Conservation (phyloP, 2,329 filamentous ascomycete genomes). For the Malbranchea cinnamomea region DNA sequence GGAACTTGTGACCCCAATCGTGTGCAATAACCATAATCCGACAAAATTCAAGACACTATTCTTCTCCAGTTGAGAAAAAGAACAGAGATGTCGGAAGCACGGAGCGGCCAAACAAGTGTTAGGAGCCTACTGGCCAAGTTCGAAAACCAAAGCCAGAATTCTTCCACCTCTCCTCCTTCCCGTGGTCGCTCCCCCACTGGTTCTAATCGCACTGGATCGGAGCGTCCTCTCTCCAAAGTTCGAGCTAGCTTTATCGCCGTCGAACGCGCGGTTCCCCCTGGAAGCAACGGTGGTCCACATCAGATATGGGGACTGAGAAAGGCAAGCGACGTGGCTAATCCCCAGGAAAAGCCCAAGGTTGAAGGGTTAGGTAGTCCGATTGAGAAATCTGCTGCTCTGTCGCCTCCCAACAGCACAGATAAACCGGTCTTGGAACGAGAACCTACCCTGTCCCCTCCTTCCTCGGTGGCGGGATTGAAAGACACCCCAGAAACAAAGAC, state of each 20-base stretch:
- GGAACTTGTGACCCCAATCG: too few species aligned
- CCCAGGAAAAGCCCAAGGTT: constrained; percentile 18
- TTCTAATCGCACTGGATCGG: constrained; percentile 26
- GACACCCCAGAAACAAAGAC: too few species aligned
- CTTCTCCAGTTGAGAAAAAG: too few species aligned
- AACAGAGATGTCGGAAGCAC: too few species aligned
- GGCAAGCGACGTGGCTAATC: constrained; percentile 22
- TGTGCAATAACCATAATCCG: too few species aligned
- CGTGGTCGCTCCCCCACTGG: constrained; percentile 53
- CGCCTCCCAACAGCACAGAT: constrained; percentile 6
- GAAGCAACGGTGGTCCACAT: constrained; percentile 14
- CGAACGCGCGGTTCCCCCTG: constrained; percentile 33
- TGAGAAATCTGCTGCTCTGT: constrained; percentile 7
- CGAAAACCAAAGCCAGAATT: constrained; percentile 55
- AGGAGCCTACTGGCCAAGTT: constrained; percentile 68
- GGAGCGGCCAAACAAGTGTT: constrained; percentile 43
- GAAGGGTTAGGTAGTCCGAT: constrained; percentile 17
- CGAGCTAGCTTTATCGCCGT: constrained; percentile 62
- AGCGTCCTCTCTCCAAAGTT: constrained; percentile 56
- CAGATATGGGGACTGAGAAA: constrained; percentile 28
- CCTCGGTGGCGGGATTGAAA: constrained; percentile 20
- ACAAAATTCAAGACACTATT: too few species aligned
- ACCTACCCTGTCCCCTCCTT: too few species aligned
- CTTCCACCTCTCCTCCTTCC: constrained; percentile 48
- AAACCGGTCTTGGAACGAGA: too few species aligned